phyloP scores from a whole-genome alignment of 1,284 basidiomycete species.

The Stereum hirsutum region DNA sequence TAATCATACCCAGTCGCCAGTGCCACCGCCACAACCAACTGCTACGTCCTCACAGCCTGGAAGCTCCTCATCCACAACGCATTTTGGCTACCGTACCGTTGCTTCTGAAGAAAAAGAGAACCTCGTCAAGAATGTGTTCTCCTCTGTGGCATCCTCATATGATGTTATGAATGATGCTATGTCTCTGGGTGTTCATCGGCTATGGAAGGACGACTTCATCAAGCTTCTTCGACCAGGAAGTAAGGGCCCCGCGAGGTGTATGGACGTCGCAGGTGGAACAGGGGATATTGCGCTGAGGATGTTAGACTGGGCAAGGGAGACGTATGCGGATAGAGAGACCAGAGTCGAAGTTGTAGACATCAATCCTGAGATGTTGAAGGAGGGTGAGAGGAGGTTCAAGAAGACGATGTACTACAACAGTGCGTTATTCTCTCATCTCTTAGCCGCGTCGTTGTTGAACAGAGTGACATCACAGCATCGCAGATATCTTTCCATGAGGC shows the following conservation, averaged over 20 bases:
- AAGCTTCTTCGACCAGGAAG: conserved; percentile 72
- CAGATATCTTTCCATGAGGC: conserved; percentile 92
- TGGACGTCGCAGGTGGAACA: conserved; percentile 97
- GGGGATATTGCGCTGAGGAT: conserved; percentile 96
- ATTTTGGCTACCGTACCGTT: conserved; percentile 90
- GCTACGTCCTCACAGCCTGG: too few species aligned
- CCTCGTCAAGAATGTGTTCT: conserved; percentile 88
- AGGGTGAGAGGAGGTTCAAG: conserved; percentile 87
- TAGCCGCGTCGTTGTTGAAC: conserved; percentile 2
- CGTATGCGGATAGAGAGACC: conserved; percentile 83
- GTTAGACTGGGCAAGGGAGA: conserved; percentile 85
- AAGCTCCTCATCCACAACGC: conserved; percentile 41
- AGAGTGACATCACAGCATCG: conserved; percentile 53
- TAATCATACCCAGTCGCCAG: too few species aligned
- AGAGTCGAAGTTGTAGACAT: conserved; percentile 92
- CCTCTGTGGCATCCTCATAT: conserved; percentile 92
- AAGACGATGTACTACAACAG: conserved; percentile 96
- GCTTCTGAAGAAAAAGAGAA: conserved; percentile 71
- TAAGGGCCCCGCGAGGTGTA: conserved; percentile 65
- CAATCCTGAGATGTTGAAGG: conserved; percentile 91
- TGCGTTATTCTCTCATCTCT: conserved; percentile 30
- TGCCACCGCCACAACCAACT: too few species aligned
- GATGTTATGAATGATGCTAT: conserved; percentile 99
- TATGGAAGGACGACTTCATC: conserved; percentile 97
- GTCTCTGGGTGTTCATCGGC: conserved; percentile 90